phyloP scores from a whole-genome alignment of 305 asterid species.

The Solanum hybrid region DNA sequence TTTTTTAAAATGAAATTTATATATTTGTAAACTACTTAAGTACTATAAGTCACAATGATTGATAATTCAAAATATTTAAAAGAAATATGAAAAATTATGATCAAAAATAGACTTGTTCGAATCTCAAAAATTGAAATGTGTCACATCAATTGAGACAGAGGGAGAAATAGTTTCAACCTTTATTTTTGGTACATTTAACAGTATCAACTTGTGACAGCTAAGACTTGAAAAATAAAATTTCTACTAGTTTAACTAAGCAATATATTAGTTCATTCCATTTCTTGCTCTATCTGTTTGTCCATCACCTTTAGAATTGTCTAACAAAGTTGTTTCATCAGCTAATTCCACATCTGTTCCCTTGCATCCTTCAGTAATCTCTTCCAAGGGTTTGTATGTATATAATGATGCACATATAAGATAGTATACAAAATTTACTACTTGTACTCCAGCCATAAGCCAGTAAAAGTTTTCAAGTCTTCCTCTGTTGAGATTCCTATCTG shows the following conservation, averaged over 20 bases:
- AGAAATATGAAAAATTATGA: background rate
- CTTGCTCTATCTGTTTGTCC: background rate
- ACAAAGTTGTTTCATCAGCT: background rate
- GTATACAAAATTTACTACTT: slow-evolving; percentile 48
- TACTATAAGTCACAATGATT: background rate
- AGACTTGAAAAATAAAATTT: background rate
- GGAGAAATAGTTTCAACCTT: background rate
- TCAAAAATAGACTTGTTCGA: background rate
- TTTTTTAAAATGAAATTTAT: background rate
- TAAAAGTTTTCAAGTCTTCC: slow-evolving; percentile 60
- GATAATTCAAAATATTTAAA: background rate
- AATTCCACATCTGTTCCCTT: slow-evolving; percentile 16
- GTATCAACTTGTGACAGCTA: background rate
- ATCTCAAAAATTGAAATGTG: background rate
- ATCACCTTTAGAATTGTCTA: background rate
- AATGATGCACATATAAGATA: slow-evolving; percentile 47
- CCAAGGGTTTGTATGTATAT: slow-evolving; percentile 42
- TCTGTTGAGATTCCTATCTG: slow-evolving; percentile 54
- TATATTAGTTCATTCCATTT: background rate
- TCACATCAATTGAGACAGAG: background rate
- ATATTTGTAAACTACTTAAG: background rate
- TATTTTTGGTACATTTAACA: background rate
- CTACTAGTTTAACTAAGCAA: background rate
- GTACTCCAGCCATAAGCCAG: slow-evolving; percentile 55
- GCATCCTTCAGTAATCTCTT: slow-evolving; percentile 14